A percentile compares a stretch with the other conserved stretches of the same genome.
These are phyloP conservation scores for Detonula confervacea DNA, from an alignment of 352 stramenopile species.

Conservation along the genomic window DNA sequence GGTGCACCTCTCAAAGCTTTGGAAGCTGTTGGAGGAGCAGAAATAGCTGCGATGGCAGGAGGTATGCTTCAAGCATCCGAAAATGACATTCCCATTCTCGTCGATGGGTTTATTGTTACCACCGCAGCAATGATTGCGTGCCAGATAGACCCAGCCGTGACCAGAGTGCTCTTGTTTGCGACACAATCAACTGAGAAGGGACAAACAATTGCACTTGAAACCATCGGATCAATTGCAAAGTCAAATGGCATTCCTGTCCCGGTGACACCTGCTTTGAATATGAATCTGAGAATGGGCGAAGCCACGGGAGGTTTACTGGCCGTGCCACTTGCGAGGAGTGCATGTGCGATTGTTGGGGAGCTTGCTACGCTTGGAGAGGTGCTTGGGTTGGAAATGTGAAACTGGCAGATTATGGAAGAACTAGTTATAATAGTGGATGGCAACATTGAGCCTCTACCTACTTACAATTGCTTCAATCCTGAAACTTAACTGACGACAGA, in stretches of 20 bases:
- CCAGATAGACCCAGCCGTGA: constrained; percentile 58
- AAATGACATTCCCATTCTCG: constrained; percentile 66
- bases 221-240: constrained; percentile 62
- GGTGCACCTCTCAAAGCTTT: constrained; percentile 36
- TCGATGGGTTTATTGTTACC: constrained; percentile 85
- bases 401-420: too few relatives aligned
- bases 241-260: constrained; percentile 50
- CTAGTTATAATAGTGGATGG: too few relatives aligned
- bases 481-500: too few relatives aligned
- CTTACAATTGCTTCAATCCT: too few relatives aligned
- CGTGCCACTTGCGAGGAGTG: constrained; percentile 67
- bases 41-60: constrained; percentile 83
- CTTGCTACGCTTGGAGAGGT: constrained; percentile 68
- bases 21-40: constrained; percentile 73
- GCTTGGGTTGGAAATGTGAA: constrained; percentile 19
- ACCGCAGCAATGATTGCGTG: constrained; percentile 75
- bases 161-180: constrained; percentile 70
- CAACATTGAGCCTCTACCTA: too few relatives aligned
- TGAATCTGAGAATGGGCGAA: constrained; percentile 82
- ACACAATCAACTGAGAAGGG: constrained; percentile 75
- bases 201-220: constrained; percentile 56
- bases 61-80: constrained; percentile 66
- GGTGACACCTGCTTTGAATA: constrained; percentile 61
- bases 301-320: constrained; percentile 65
- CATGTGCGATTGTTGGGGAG: constrained; percentile 59